phyloP scores from a whole-genome alignment of 805 yeast genomes.

The Ogataea sp. region DNA sequence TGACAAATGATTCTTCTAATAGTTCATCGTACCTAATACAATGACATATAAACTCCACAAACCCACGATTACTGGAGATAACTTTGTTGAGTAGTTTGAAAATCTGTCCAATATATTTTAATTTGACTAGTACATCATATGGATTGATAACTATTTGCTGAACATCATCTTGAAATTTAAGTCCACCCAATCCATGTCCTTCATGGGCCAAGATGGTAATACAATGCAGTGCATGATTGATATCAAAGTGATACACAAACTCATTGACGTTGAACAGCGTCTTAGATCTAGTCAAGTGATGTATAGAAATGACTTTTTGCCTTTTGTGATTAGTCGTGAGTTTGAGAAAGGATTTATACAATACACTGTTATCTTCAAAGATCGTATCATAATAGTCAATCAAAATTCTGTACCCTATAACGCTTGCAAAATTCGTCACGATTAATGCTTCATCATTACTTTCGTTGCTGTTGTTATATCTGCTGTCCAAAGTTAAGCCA shows the following conservation, averaged over 20 bases:
- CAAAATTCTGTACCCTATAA: conserved; percentile 1
- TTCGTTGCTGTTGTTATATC: conserved; percentile 9
- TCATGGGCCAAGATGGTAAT: neutral
- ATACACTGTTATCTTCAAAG: neutral
- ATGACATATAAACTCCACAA: conserved; percentile 1
- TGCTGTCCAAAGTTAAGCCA: too few relatives aligned
- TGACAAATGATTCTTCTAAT: neutral
- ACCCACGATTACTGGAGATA: neutral
- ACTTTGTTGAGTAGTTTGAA: conserved; percentile 1
- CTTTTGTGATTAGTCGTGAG: neutral
- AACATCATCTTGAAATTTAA: conserved; percentile 1
- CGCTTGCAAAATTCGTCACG: neutral
- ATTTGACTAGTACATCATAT: conserved; percentile 1
- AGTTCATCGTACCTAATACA: conserved; percentile 1
- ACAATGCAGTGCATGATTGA: conserved; percentile 2
- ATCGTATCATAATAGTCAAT: conserved; percentile 1
- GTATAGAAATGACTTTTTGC: neutral
- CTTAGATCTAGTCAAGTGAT: neutral
- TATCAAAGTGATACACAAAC: conserved; percentile 1
- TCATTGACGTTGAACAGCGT: neutral
- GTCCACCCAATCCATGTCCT: conserved; percentile 1
- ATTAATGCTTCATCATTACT: neutral
- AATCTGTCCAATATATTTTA: conserved; percentile 2
- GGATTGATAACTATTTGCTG: conserved; percentile 2
- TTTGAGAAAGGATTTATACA: neutral